Conservation (phyloP, 805 yeast species). For the Cyberlindnera mrakii region DNA sequence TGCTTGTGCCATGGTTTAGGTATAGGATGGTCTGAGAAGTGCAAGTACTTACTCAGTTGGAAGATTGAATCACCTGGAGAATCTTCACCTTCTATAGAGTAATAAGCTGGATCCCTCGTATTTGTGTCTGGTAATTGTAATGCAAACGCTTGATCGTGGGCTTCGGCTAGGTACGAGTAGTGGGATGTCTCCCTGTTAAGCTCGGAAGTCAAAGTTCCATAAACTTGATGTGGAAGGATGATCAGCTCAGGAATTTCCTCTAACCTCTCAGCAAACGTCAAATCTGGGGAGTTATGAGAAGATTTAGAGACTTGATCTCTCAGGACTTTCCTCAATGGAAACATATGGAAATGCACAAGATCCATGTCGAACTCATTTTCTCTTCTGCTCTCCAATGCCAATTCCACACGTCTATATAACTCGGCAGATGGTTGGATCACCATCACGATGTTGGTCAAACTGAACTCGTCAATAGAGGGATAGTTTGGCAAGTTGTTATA, state of each 20-base stretch:
- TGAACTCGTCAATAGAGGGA: conserved; percentile 23
- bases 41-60: conserved; percentile 39
- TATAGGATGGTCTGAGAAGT: conserved; percentile 61
- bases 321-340: conserved; percentile 19
- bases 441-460: conserved; percentile 46
- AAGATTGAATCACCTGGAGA: conserved; percentile 16
- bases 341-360: conserved; percentile 31
- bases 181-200: conserved; percentile 33
- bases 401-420: conserved; percentile 16
- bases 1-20: conserved; percentile 55
- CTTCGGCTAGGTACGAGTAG: conserved; percentile 35
- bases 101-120: conserved; percentile 13
- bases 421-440: conserved; percentile 44
- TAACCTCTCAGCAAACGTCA: conserved; percentile 6
- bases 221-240: conserved; percentile 43
- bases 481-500: conserved; percentile 36
- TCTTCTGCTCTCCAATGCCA: conserved; percentile 23
- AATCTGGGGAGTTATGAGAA: not conserved
- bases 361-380: conserved; percentile 51
- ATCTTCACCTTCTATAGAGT: conserved; percentile 10
- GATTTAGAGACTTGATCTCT: conserved; percentile 8
- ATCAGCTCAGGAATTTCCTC: conserved; percentile 21
- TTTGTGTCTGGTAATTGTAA: conserved; percentile 13
- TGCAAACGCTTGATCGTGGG: conserved; percentile 34
- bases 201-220: conserved; percentile 49